phyloP scores from a whole-genome alignment of 371 early-diverging fungal genomes.

The Apophysomyces ossiformis region DNA sequence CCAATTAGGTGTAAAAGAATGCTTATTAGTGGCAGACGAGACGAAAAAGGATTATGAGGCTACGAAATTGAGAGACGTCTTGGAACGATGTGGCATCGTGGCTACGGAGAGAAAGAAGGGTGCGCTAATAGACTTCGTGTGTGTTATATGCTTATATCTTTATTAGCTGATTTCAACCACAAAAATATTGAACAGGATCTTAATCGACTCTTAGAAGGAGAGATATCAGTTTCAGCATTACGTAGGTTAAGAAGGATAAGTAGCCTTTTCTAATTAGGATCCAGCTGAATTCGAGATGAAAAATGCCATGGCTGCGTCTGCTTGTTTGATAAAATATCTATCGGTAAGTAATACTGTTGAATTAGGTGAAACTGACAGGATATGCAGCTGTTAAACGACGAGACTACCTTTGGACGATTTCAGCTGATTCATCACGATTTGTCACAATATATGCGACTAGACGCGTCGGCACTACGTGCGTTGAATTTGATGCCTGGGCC shows the following conservation, averaged over 20 bases:
- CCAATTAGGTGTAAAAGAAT: conserved; percentile 93
- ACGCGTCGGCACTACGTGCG: conserved; percentile 88
- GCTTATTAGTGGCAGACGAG: conserved; percentile 70
- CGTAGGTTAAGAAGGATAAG: conserved; percentile 51
- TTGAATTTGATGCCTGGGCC: conserved; percentile 85
- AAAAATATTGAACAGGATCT: conserved; percentile 88
- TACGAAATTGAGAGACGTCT: conserved; percentile 65
- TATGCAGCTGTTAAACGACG: conserved; percentile 69
- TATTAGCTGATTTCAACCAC: conserved; percentile 63
- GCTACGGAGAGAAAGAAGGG: conserved; percentile 68
- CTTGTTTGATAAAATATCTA: conserved; percentile 82
- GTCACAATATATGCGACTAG: conserved; percentile 91
- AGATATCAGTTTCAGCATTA: conserved; percentile 66
- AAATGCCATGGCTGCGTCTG: conserved; percentile 77
- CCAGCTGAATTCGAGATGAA: conserved; percentile 84
- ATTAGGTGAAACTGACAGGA: not conserved
- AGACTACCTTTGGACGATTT: conserved; percentile 78
- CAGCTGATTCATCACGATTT: conserved; percentile 73
- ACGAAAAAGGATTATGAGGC: conserved; percentile 68
- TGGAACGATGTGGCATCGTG: conserved; percentile 79
- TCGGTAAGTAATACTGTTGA: conserved; percentile 39
- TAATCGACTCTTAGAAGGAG: conserved; percentile 75
- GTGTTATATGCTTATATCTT: not conserved
- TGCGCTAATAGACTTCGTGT: conserved; percentile 14
- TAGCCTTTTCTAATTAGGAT: not conserved